Percentiles rank a stretch among this genome's conserved stretches.
Evolutionary conservation across 2,329 filamentous ascomycete genomes (phyloP).

Genomic region (Cladosporium sp.): DNA sequence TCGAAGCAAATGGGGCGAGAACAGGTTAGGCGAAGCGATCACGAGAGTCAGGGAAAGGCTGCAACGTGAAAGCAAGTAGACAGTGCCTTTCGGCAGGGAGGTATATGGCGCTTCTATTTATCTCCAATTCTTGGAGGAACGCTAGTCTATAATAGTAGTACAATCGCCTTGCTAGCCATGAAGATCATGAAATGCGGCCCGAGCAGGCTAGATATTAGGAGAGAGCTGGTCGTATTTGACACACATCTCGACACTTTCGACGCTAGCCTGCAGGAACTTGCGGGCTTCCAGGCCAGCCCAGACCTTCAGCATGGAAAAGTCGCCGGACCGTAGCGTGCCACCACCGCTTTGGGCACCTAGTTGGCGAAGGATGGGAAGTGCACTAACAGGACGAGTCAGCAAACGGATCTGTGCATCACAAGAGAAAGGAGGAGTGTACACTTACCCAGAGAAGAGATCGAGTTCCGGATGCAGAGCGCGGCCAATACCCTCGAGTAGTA

Average conservation of each 20-base stretch:
- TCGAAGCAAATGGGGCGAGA: conserved; percentile 60
- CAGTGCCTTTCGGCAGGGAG: neutral
- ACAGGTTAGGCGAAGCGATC: conserved; percentile 63
- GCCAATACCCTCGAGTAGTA: conserved; percentile 92
- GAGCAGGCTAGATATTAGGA: conserved; percentile 67
- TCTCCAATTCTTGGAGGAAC: neutral
- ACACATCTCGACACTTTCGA: conserved; percentile 85
- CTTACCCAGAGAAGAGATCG: conserved; percentile 75
- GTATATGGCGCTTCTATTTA: neutral
- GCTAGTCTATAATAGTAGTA: neutral
- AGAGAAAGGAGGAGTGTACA: conserved; percentile 21
- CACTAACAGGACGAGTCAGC: conserved; percentile 51
- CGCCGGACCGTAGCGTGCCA: conserved; percentile 49
- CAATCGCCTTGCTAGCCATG: neutral
- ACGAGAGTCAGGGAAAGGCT: conserved; percentile 59
- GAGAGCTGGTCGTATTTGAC: conserved; percentile 89
- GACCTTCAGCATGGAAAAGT: conserved; percentile 73
- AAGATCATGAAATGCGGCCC: neutral
- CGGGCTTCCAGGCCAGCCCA: conserved; percentile 90
- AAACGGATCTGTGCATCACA: neutral
- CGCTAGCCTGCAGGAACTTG: conserved; percentile 83
- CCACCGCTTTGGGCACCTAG: conserved; percentile 76
- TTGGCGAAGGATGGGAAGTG: conserved; percentile 85
- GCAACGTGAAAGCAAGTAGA: conserved; percentile 40
- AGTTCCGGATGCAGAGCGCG: conserved; percentile 80